Evolutionary conservation across 1,139 yeast genomes (phyloP), one percentile per base, ranked within the genome.

Genomic region (Hyphopichia burtonii): DNA sequence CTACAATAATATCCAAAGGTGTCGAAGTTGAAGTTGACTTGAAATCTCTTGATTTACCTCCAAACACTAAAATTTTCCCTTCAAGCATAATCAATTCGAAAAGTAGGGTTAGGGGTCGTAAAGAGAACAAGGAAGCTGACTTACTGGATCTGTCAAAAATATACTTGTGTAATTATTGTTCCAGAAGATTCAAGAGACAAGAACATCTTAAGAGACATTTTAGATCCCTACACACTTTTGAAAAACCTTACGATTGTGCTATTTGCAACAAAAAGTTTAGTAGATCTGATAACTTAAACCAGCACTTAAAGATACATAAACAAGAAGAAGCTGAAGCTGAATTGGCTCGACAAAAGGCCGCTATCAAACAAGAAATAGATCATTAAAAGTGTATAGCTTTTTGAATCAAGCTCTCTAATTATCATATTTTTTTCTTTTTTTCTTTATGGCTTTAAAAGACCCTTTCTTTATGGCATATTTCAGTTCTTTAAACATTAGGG

Each of bases 161-260:
- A 25, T 73, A 58, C 50, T 56, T 71, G 38, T 73, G 78, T 46
- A 71, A 68, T 42, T 71, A 68, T 52, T 82, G 88, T 54, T 72
- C 78, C 38, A 67, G 86, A 53, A 63, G 85, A 43, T 86, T 86
- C 66, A 80, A 83, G 55, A 76, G 94, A 50, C 89, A 83, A 58
- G 95, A 86, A 56, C 95, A 86, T 61, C 65, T 86, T 51, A 84
- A 83, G 58, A 74, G 95, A 45, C 95, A 86, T 56, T 80, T 82
- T 57, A 71, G 93, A 45, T 82, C 89, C 14, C 71, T 86, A 49
- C 87, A 82, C 56, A 84, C 91, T 18, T 76, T 82, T 46, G 90
- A 83, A 46, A 83, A 84, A 59, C 94, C 95, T 0, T 86, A 76
- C 61, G 80, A 73, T 50, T 86, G 95, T 63, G 66, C 69, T n/a